Evolutionary conservation across 164 flowering plant genomes (phyloP).

Genomic region (Buxus sempervirens): DNA sequence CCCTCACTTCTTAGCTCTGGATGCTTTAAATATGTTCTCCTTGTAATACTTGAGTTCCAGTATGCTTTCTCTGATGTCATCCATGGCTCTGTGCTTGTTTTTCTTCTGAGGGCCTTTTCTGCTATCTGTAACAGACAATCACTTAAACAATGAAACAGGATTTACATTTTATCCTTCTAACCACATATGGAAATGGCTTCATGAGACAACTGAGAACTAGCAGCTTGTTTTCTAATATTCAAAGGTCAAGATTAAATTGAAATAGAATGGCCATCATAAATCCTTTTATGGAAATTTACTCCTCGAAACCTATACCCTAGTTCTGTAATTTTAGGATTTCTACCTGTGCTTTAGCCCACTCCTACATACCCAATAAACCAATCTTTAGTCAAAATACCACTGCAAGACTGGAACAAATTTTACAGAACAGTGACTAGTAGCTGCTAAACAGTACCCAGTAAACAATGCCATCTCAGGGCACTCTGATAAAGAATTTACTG

Average conservation of each 20-base stretch:
- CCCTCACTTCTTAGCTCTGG: constrained; percentile 37
- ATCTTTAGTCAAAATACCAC: too few relatives aligned
- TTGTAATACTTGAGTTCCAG: constrained; percentile 77
- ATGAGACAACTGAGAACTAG: not conserved
- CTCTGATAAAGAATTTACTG: too few relatives aligned
- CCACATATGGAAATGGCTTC: not conserved
- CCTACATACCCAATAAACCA: too few relatives aligned
- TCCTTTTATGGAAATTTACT: too few relatives aligned
- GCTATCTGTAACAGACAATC: constrained; percentile 36
- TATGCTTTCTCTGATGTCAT: constrained; percentile 92
- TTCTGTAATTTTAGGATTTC: too few relatives aligned
- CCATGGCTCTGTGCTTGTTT: constrained; percentile 88
- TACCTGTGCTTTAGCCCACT: too few relatives aligned
- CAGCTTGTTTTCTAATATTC: not conserved
- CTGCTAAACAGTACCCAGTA: too few relatives aligned
- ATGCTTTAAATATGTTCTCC: constrained; percentile 59
- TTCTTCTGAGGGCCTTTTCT: constrained; percentile 70
- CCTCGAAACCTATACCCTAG: too few relatives aligned
- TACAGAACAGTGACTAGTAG: too few relatives aligned
- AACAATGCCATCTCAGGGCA: too few relatives aligned
- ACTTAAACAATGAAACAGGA: not conserved
- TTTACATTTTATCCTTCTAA: not conserved
- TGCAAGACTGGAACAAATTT: too few relatives aligned
- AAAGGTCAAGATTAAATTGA: not conserved
- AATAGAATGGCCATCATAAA: not conserved